phyloP scores from a whole-genome alignment of 2,329 filamentous ascomycete genomes.

The Ceratocystis huliohia region DNA sequence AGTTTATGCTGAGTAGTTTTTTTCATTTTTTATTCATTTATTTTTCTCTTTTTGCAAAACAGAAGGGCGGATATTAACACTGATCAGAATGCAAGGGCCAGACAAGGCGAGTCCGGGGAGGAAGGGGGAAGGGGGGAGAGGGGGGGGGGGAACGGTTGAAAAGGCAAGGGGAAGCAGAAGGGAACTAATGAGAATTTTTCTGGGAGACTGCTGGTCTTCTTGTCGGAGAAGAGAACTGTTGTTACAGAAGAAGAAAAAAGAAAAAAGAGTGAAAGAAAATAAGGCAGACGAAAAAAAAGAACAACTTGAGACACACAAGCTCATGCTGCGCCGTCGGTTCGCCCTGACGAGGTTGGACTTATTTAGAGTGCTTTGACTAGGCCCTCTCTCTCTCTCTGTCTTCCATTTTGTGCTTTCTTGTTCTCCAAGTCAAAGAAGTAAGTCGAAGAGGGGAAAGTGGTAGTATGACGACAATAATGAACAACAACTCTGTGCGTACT shows the following conservation, averaged over 20 bases:
- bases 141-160: neutral
- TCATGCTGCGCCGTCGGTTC: conserved; percentile 6
- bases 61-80: conserved; percentile 3
- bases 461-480: neutral
- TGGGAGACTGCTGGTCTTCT: neutral
- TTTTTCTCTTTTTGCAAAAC: neutral
- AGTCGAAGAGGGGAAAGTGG: too few species aligned
- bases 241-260: neutral
- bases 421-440: neutral
- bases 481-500: too few species aligned
- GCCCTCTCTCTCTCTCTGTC: neutral
- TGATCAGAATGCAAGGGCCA: conserved; percentile 5
- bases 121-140: neutral
- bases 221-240: neutral
- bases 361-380: neutral
- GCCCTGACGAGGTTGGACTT: conserved; percentile 1
- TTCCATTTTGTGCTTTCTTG: neutral
- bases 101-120: conserved; percentile 3
- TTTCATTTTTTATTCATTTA: too few species aligned
- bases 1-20: neutral
- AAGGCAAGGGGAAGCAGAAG: too few species aligned
- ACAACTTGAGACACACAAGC: conserved; percentile 3
- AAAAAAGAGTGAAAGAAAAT: neutral
- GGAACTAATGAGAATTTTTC: neutral
- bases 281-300: neutral